phyloP scores from a whole-genome alignment of 225 moss, liverwort and hornwort genomes.

The Thuidium tamariscinum region DNA sequence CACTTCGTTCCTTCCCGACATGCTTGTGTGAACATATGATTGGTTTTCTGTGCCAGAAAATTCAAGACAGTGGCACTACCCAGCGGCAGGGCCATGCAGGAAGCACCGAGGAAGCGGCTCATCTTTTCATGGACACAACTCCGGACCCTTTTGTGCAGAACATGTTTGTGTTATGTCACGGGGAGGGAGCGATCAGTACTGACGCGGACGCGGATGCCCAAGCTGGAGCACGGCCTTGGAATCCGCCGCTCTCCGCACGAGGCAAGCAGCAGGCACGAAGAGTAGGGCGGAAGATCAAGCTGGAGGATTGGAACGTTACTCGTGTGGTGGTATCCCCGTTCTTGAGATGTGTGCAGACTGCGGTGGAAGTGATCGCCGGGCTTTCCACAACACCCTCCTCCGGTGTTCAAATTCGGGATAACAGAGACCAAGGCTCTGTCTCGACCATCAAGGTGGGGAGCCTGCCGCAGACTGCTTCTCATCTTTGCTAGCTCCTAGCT shows the following conservation, averaged over 20 bases:
- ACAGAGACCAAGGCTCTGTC: neutral
- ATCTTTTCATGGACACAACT: neutral
- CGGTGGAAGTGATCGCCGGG: slow-evolving; percentile 42
- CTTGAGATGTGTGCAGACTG: slow-evolving; percentile 61
- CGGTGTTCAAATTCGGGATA: neutral
- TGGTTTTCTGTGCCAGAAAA: neutral
- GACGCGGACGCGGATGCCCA: neutral
- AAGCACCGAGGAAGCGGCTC: neutral
- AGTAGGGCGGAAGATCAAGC: slow-evolving; percentile 29
- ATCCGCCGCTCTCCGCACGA: slow-evolving; percentile 33
- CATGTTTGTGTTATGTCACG: slow-evolving; percentile 55
- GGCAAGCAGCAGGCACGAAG: slow-evolving; percentile 45
- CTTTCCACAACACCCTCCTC: slow-evolving; percentile 10
- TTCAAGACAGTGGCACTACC: neutral
- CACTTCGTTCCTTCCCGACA: neutral
- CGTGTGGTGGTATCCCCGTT: slow-evolving; percentile 44
- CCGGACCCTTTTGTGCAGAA: slow-evolving; percentile 45
- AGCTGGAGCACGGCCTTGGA: slow-evolving; percentile 17
- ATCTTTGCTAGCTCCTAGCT: neutral
- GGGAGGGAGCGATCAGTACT: slow-evolving; percentile 7
- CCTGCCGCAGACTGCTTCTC: neutral
- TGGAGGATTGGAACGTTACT: slow-evolving; percentile 51
- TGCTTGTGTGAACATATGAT: neutral
- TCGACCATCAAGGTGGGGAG: slow-evolving; percentile 26
- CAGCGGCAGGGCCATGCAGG: neutral